Evolutionary conservation across 345 rosid genomes (phyloP), one percentile per base, ranked within the genome.

Genomic region (Acer saccharum): DNA sequence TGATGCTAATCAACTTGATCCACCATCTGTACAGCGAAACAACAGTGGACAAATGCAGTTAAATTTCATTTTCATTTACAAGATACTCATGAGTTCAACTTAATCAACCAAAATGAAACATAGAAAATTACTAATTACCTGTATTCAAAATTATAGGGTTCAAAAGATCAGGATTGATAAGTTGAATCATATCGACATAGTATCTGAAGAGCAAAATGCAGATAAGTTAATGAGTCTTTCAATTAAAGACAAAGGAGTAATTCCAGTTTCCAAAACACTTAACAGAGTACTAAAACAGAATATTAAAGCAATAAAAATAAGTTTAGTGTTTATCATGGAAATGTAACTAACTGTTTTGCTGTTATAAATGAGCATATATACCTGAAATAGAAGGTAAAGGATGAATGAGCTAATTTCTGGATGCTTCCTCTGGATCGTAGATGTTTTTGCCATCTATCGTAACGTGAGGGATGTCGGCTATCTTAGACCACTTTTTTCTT

Each of bases 21-120:
- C 2, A 43, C 46, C 6, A 43, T 43, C 10, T 43, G 46, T 7
- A 8, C 46, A 43, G 0, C 46, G 2, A 12, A 46, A 11, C 12
- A 46, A 25, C 27, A 29, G 14, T 2, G 0, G 14, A 12, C 1
- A 48, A 48, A 12, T 48, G 16, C 3, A 11, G 14, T 48, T 11
- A 48, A 43, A 43, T 8, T 43, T 8, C 46, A 43, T 2, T 8
- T 43, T 8, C 46, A 43, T 2, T 8, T 1, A 70, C 44, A 27
- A 52, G 23, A 43, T 1, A 29, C 17, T n/a, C 10, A 43, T 7
- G 57, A 71, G 13, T 27, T 54, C 64, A 54, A 27, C 64, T 29
- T 54, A 54, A 68, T 29, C 57, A 68, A 68, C 23, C 46, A 44
- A 46, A 71, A 29, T 54, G 64, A 55, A 71, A 21, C 64, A 71